Evolutionary conservation across 139 green algal genomes (phyloP).

Genomic region (Chlamydomonas eustigma): DNA sequence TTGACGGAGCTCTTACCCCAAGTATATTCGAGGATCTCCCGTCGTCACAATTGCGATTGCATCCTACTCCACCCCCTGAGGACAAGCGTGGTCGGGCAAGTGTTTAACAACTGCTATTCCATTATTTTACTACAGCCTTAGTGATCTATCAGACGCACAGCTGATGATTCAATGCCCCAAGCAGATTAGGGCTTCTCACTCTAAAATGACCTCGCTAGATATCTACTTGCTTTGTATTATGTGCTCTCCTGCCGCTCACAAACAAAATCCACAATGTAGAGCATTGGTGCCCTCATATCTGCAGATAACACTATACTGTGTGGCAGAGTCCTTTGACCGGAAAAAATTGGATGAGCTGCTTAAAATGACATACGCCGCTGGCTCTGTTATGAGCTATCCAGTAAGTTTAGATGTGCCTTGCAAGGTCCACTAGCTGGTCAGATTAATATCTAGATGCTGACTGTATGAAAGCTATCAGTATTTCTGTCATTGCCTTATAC

Average conservation of each 20-base stretch:
- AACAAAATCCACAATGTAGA: no score
- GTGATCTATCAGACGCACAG: no score
- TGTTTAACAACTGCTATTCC: neutral
- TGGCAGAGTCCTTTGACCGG: conserved; percentile 47
- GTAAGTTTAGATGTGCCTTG: neutral
- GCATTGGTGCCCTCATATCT: neutral
- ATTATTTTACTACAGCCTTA: neutral
- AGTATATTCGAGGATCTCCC: conserved; percentile 25
- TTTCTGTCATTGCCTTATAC: no score
- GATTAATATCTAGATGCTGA: no score
- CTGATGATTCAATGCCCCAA: no score
- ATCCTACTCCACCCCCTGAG: conserved; percentile 4
- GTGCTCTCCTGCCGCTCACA: no score
- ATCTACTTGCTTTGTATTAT: no score
- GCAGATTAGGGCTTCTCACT: no score
- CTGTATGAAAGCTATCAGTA: no score
- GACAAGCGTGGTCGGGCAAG: neutral
- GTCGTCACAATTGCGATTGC: neutral
- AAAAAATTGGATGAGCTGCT: conserved; percentile 54
- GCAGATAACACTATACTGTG: conserved; percentile 50
- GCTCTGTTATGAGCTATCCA: conserved; percentile 39
- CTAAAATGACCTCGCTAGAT: no score
- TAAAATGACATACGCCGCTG: conserved; percentile 28
- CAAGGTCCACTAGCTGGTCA: no score
- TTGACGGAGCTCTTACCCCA: neutral